phyloP scores from a whole-genome alignment of 306 rosid species.

The Fragaria nilgerrensis region DNA sequence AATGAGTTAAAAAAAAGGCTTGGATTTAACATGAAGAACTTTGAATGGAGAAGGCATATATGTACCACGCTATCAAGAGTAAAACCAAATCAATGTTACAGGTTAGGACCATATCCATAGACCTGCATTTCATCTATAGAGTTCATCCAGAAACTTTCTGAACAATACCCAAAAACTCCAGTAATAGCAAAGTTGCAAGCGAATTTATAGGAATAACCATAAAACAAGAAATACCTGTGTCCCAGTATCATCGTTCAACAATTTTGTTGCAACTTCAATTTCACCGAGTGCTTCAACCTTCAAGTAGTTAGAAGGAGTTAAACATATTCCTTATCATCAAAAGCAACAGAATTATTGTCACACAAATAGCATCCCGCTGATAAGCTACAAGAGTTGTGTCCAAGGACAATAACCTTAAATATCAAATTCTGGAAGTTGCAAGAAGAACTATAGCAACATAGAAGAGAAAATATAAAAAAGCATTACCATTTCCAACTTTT shows the following conservation, averaged over 20 bases:
- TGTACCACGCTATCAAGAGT: background rate
- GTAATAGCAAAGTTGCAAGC: conserved; percentile 18
- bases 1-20: background rate
- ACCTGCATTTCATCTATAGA: background rate
- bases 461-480: conserved; percentile 13
- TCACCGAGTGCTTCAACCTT: conserved; percentile 95
- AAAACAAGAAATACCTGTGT: conserved; percentile 53
- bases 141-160: background rate
- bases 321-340: conserved; percentile 9
- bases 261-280: conserved; percentile 90
- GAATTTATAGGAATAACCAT: conserved; percentile 3
- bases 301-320: conserved; percentile 31
- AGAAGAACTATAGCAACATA: background rate
- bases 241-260: conserved; percentile 52
- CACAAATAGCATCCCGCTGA: background rate
- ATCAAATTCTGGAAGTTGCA: background rate
- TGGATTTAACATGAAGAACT: background rate
- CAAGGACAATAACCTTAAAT: background rate
- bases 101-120: background rate
- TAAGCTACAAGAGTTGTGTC: background rate
- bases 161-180: conserved; percentile 2
- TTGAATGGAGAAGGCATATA: background rate
- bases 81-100: background rate
- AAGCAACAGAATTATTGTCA: background rate
- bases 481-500: conserved; percentile 87